These are phyloP conservation scores for Ceratobasidium sp. DNA, from an alignment of 1,284 basidiomycete genomes.

Conservation along the genomic window DNA sequence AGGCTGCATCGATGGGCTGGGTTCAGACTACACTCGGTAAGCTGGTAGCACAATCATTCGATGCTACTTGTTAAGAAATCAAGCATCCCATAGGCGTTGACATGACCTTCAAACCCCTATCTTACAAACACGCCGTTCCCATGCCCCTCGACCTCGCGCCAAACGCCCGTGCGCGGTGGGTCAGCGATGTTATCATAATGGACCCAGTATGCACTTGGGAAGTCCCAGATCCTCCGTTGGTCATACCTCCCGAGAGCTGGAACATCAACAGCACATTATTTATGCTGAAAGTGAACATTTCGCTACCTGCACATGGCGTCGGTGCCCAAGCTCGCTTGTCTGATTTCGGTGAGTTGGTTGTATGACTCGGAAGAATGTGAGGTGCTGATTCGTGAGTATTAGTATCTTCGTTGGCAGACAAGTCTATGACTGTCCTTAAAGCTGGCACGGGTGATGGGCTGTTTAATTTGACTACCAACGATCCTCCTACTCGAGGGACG, in stretches of 20 bases:
- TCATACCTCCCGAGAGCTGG: background rate
- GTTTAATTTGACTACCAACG: slow-evolving; percentile 15
- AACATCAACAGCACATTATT: background rate
- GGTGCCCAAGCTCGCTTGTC: background rate
- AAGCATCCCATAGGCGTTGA: slow-evolving; percentile 5
- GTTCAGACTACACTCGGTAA: slow-evolving; percentile 30
- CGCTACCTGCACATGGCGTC: slow-evolving; percentile 1
- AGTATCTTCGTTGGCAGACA: too few species aligned
- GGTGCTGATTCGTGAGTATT: too few species aligned
- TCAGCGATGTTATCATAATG: slow-evolving; percentile 38
- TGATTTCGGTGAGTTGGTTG: background rate
- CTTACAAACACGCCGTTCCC: slow-evolving; percentile 16
- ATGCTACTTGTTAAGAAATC: too few species aligned
- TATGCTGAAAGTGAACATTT: background rate
- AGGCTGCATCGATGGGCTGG: slow-evolving; percentile 38
- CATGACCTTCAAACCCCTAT: slow-evolving; percentile 29
- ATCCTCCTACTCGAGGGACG: slow-evolving; percentile 5
- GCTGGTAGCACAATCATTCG: background rate
- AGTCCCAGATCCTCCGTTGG: slow-evolving; percentile 21
- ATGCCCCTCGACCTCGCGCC: slow-evolving; percentile 21
- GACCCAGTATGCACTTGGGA: slow-evolving; percentile 36
- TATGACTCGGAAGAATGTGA: too few species aligned
- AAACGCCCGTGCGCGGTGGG: slow-evolving; percentile 2
- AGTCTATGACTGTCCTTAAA: too few species aligned
- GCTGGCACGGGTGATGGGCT: background rate